Evolutionary conservation across 352 stramenopile genomes (phyloP), one percentile per base, ranked within the genome.

Genomic region (Phytopythium mirpurense): DNA sequence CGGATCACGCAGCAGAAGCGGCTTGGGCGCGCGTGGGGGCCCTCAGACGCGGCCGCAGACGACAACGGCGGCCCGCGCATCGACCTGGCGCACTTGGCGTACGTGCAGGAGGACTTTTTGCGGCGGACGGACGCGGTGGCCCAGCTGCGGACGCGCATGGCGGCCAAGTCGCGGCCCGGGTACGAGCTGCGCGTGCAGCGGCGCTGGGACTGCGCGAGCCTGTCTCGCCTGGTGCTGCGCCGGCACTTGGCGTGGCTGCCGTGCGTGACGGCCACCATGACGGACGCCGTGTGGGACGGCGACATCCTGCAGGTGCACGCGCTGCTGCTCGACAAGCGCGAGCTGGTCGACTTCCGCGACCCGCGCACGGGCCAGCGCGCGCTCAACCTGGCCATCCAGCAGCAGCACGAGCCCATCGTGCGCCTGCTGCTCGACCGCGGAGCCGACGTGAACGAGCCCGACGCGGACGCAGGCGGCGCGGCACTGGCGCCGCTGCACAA

Each of bases 381-480:
- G 5, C 60, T 93, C 14, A 88, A 88, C 23, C 78, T 93, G 31
- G 68, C 72, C 47, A 92, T 93, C 47, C 82, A 90, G 60, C 78
- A 88, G 49, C 76, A 90, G 41, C 67, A 89, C 27, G 78, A 86
- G 47, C 75, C 82, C 10, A 88, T 90, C 57, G 63, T 74, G 51
- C 74, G 80, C 5, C 60, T 93, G 36, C 51, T 93, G 24, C 64
- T 93, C 4, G 82, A 90, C 31, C 79, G 81, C 23, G 75, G 72
- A 2, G 82, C 82, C 0, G 71, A 90, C 35, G 65, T 89, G 27
- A 74, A 92, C 53, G 54, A 72, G 9, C 77, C 87, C 29, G 78
- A 93, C 43, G 67, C 86, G 46, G 46, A 54, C 1, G 18, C 46
- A 4, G 48, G 48, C 18, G 48, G 48, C 2, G 81, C 74, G 27